Conservation (phyloP, 2,329 filamentous ascomycete genomes). For the Fusarium buxicola region DNA sequence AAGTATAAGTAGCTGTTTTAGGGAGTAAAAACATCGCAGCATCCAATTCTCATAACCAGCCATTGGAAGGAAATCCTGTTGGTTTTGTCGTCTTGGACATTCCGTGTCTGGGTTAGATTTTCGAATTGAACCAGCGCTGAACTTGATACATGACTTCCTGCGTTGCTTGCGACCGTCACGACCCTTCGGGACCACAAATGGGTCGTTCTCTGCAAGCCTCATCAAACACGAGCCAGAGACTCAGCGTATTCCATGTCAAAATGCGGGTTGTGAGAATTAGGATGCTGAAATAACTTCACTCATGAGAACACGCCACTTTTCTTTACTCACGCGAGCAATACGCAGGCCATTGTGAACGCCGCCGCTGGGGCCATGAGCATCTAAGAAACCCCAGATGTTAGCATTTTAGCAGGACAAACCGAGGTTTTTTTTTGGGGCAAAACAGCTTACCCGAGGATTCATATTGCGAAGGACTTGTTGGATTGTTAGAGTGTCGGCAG, state of each 20-base stretch:
- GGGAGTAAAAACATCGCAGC: background rate
- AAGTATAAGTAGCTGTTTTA: background rate
- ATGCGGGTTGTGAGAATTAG: background rate
- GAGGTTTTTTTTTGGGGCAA: fast-evolving
- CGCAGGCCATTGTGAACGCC: constrained; percentile 65
- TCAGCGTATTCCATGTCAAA: background rate
- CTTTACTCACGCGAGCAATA: constrained; percentile 59
- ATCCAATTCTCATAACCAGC: background rate
- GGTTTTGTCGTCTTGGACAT: too few relatives aligned
- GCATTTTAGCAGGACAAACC: background rate
- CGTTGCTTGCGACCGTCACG: too few relatives aligned
- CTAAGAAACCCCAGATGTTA: constrained; percentile 42
- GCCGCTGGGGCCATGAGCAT: constrained; percentile 62
- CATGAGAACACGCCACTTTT: constrained; percentile 33
- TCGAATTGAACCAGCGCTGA: too few relatives aligned
- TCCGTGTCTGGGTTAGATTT: too few relatives aligned
- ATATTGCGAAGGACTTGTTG: constrained; percentile 24
- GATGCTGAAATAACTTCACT: constrained; percentile 2
- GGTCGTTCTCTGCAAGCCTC: background rate
- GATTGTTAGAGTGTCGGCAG: background rate
- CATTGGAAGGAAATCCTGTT: background rate
- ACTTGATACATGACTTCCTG: too few relatives aligned
- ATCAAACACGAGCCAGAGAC: background rate
- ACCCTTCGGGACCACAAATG: too few relatives aligned
- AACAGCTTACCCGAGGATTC: constrained; percentile 46